These are phyloP conservation scores for Ilyonectria robusta DNA, from an alignment of 2,329 filamentous ascomycete species.

Conservation along the genomic window DNA sequence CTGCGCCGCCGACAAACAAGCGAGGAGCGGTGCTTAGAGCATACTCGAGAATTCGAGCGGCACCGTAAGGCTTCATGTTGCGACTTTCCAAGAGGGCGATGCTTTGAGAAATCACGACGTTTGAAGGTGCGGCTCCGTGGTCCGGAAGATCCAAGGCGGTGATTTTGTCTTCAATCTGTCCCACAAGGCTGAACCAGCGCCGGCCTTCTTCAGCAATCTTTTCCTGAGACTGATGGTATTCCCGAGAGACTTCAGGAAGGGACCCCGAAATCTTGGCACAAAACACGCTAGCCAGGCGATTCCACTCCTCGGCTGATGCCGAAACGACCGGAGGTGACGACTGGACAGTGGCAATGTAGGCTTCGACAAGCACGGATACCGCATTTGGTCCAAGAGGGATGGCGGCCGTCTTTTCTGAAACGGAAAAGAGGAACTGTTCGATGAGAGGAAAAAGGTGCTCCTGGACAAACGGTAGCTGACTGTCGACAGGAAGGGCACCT, in stretches of 20 bases:
- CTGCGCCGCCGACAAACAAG: slow-evolving; percentile 55
- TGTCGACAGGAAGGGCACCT: slow-evolving; percentile 59
- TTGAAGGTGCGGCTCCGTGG: slow-evolving; percentile 50
- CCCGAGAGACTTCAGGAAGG: slow-evolving; percentile 85
- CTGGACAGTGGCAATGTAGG: slow-evolving; percentile 61
- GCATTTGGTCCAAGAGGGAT: slow-evolving; percentile 54
- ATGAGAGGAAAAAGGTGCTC: slow-evolving; percentile 69
- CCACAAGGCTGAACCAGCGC: slow-evolving; percentile 76
- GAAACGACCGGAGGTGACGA: slow-evolving; percentile 60
- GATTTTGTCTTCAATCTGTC: slow-evolving; percentile 58
- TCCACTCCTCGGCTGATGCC: slow-evolving; percentile 73
- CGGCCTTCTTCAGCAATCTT: slow-evolving; percentile 75
- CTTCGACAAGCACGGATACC: slow-evolving; percentile 60
- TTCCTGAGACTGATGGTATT: slow-evolving; percentile 80
- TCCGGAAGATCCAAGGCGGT: slow-evolving; percentile 43
- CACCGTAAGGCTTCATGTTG: slow-evolving; percentile 71
- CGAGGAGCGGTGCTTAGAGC: slow-evolving; percentile 56
- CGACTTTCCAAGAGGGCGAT: slow-evolving; percentile 62
- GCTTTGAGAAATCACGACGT: slow-evolving; percentile 51
- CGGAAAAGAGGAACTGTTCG: slow-evolving; percentile 66
- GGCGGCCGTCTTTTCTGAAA: slow-evolving; percentile 54
- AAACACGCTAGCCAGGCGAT: slow-evolving; percentile 71
- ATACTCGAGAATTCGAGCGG: slow-evolving; percentile 62
- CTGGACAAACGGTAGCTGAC: slow-evolving; percentile 62
- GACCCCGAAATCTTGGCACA: slow-evolving; percentile 79